These are phyloP conservation scores for Eleusine coracana DNA, from an alignment of 176 grass and related monocot species.

Conservation along the genomic window DNA sequence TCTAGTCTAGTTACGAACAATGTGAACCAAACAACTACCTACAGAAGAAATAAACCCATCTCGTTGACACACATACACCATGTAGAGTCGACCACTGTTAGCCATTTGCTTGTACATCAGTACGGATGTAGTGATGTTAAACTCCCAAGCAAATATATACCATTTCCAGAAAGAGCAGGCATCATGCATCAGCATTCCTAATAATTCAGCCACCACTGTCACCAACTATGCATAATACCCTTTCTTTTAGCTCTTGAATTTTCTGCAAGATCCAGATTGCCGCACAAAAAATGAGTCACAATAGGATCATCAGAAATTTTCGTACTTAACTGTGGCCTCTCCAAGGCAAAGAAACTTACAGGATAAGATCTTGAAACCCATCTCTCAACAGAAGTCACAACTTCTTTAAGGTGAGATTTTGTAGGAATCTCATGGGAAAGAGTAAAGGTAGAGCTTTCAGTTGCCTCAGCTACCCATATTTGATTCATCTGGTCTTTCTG, in stretches of 20 bases:
- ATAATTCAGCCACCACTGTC: slow-evolving; percentile 50
- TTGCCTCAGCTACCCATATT: slow-evolving; percentile 90
- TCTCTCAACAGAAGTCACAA: slow-evolving; percentile 54
- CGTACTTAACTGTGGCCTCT: slow-evolving; percentile 1
- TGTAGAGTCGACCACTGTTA: not conserved
- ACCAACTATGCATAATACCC: slow-evolving; percentile 61
- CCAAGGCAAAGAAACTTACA: slow-evolving; percentile 54
- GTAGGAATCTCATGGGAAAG: slow-evolving; percentile 61
- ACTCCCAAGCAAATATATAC: slow-evolving; percentile 20
- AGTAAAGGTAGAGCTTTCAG: slow-evolving; percentile 61
- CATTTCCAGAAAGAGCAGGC: slow-evolving; percentile 5
- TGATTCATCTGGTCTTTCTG: slow-evolving; percentile 75
- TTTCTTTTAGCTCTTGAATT: slow-evolving; percentile 69
- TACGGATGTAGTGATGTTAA: not conserved
- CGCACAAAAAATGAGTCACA: slow-evolving; percentile 3
- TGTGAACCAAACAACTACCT: not conserved
- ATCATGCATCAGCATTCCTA: not conserved
- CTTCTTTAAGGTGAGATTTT: slow-evolving; percentile 77
- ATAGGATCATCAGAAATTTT: slow-evolving; percentile 31
- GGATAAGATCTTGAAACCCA: slow-evolving; percentile 70
- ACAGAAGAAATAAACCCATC: not conserved
- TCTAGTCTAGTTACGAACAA: not conserved
- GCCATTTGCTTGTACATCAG: not conserved
- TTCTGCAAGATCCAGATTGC: slow-evolving; percentile 50
- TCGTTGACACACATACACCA: not conserved